Evolutionary conservation across 345 rosid species (phyloP), one percentile per base, ranked within the genome.

Genomic region (Cardamine occulta): DNA sequence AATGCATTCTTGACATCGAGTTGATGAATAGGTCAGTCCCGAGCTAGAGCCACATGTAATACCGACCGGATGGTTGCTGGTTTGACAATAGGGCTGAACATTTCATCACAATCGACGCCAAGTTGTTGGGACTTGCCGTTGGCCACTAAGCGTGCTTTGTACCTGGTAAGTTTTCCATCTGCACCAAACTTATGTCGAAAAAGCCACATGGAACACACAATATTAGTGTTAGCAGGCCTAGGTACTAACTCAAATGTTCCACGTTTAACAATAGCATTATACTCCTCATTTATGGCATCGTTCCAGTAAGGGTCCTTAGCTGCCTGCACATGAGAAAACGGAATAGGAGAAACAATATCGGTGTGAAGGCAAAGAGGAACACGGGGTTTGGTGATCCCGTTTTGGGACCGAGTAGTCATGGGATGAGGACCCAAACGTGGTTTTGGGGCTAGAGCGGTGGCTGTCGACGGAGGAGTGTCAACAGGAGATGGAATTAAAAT

Each of bases 91-190:
- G 10, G 59, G 2, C 10, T 54, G 5, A 54, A 54, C 0, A 10
- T 24, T 9, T 26, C 18, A 6, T 54, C 59, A 26, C 34, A 54
- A 2, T 54, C 59, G 0, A 54, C 59, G 2, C 34, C 34, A 0
- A 12, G 3, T 4, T 54, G 10, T 54, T 53, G 17, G 0, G 17
- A 24, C 1, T 23, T 53, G 0, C 17, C 32, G 0, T 53, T 53
- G 0, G 32, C 34, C 0, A 29, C 39, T 0, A 56, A 9, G 0
- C 23, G 1, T 0, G 62, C 23, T 1, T 56, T 29, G 13, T 56
- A 29, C 0, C 39, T 1, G 0, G 4, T 1, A 0, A 56, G 39
- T 2, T 34, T 11, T 0, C 63, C 63, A n/a, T n/a, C 4, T 2
- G 24, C 7, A 0, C 19, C 6, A 5, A 58, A 58, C 1, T 34